Conservation (phyloP, 208 protist genomes). For the Trichomonas vaginalis region DNA sequence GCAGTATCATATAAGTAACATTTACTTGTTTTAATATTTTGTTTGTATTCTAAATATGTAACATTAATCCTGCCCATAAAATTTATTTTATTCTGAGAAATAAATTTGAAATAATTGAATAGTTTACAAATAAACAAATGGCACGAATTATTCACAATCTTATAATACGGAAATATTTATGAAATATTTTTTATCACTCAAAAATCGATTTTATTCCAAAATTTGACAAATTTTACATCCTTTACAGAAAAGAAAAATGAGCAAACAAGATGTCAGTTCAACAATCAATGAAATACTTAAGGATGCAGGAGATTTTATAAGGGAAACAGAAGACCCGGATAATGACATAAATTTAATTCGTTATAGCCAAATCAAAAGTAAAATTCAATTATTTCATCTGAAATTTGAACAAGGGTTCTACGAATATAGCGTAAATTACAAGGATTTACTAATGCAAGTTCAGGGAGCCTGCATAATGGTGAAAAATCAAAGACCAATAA, state of each 20-base stretch:
- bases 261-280: not conserved
- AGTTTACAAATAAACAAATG: too few species aligned
- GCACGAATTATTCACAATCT: too few species aligned
- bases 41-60: too few species aligned
- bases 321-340: not conserved
- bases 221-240: not conserved
- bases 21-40: too few species aligned
- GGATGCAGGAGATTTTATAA: not conserved
- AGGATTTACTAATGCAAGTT: not conserved
- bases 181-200: too few species aligned
- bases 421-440: not conserved
- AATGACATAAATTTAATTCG: not conserved
- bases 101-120: too few species aligned
- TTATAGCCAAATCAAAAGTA: not conserved
- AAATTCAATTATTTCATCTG: not conserved
- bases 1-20: too few species aligned
- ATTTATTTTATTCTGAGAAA: too few species aligned
- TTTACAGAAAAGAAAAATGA: not conserved
- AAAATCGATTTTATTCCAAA: too few species aligned
- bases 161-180: too few species aligned
- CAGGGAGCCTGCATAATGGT: not conserved
- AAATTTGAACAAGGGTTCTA: not conserved
- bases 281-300: not conserved
- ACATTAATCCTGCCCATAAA: too few species aligned
- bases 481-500: not conserved